phyloP scores from a whole-genome alignment of 2,329 filamentous ascomycete genomes.

The Pleoardoris graminearum region DNA sequence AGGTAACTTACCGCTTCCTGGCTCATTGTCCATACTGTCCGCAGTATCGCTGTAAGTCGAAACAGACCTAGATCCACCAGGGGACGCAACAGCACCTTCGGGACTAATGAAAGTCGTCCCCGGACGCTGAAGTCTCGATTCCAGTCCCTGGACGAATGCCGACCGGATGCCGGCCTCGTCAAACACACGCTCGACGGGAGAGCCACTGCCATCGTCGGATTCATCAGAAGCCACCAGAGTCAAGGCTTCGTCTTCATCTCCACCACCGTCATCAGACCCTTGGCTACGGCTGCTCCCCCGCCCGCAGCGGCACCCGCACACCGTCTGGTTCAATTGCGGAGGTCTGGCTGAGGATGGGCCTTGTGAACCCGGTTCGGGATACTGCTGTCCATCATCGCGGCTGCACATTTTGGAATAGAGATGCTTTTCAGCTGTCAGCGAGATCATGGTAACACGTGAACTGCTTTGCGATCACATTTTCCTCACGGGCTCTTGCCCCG shows the following conservation, averaged over 20 bases:
- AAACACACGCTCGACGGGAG: not conserved
- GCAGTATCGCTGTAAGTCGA: slow-evolving; percentile 8
- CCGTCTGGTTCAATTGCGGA: slow-evolving; percentile 21
- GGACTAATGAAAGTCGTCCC: not conserved
- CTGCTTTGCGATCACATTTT: too few species aligned
- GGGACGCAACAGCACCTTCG: not conserved
- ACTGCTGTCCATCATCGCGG: slow-evolving; percentile 9
- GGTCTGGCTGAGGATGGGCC: slow-evolving; percentile 12
- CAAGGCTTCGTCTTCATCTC: slow-evolving; percentile 15
- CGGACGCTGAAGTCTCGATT: not conserved
- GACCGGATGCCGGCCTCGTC: not conserved
- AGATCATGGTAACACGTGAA: too few species aligned
- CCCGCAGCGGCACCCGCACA: slow-evolving; percentile 22
- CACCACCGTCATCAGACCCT: slow-evolving; percentile 12
- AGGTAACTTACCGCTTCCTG: slow-evolving; percentile 11
- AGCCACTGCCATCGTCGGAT: not conserved
- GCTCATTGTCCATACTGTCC: slow-evolving; percentile 18
- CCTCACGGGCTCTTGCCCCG: too few species aligned
- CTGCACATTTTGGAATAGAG: slow-evolving; percentile 2
- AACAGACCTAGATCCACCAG: not conserved
- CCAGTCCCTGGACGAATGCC: slow-evolving; percentile 1
- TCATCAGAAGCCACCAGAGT: slow-evolving; percentile 16
- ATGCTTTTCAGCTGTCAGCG: not conserved
- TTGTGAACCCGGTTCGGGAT: slow-evolving; percentile 11
- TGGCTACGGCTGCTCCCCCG: slow-evolving; percentile 10